phyloP scores from a whole-genome alignment of 192 early-diverging fungal species.

The Backusella macrospora region DNA sequence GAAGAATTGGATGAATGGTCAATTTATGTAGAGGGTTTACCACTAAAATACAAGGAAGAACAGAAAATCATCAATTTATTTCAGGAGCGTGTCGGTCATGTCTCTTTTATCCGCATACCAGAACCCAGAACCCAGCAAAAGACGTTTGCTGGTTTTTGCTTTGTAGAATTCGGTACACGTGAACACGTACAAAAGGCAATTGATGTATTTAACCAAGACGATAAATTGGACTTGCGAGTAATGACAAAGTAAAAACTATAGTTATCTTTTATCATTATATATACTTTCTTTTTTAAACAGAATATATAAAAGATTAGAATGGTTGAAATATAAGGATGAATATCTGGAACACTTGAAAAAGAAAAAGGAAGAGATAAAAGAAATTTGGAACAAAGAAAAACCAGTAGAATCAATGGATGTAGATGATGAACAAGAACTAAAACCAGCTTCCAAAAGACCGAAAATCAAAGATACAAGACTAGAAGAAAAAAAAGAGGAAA shows the following conservation, averaged over 20 bases:
- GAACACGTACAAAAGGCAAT: constrained; percentile 26
- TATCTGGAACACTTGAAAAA: constrained; percentile 10
- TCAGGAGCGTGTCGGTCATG: constrained; percentile 15
- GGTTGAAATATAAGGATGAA: constrained; percentile 17
- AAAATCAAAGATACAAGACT: not conserved
- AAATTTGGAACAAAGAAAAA: constrained; percentile 9
- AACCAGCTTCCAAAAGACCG: not conserved
- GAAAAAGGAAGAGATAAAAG: not conserved
- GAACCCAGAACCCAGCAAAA: not conserved
- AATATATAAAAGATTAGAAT: not conserved
- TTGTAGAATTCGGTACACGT: constrained; percentile 33
- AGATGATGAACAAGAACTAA: not conserved
- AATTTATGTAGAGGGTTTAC: constrained; percentile 34
- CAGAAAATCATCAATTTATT: constrained; percentile 24
- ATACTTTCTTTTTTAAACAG: not conserved
- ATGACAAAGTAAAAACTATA: constrained; percentile 32
- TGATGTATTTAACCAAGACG: not conserved
- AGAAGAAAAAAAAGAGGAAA: not conserved
- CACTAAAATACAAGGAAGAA: constrained; percentile 17
- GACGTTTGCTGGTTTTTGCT: constrained; percentile 24
- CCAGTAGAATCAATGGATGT: not conserved
- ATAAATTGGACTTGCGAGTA: constrained; percentile 15
- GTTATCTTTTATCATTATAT: not conserved
- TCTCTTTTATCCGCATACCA: constrained; percentile 29
- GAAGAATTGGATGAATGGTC: constrained; percentile 33